These are phyloP conservation scores for Usnea hakonensis DNA, from an alignment of 495 filamentous ascomycete genomes.

Conservation along the genomic window DNA sequence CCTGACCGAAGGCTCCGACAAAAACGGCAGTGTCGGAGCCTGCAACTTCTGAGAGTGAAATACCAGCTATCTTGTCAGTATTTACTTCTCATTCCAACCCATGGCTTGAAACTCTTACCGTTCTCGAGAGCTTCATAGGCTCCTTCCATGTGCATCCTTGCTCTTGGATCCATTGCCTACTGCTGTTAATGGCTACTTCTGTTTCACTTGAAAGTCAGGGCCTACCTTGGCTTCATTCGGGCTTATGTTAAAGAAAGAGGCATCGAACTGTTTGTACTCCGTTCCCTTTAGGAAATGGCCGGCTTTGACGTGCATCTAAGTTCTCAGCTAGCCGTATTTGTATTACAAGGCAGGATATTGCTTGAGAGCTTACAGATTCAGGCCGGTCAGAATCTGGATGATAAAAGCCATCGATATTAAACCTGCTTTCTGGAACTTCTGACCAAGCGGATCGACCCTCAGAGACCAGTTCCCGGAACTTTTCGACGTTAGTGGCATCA, in stretches of 20 bases:
- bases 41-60: background rate
- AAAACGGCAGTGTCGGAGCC: background rate
- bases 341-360: background rate
- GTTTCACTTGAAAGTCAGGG: background rate
- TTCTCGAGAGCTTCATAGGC: constrained; percentile 52
- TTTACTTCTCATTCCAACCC: constrained; percentile 31
- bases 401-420: constrained; percentile 22
- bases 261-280: constrained; percentile 5
- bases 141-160: constrained; percentile 46
- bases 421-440: constrained; percentile 30
- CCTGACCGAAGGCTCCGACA: background rate
- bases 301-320: constrained; percentile 5
- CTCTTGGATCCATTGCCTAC: constrained; percentile 42
- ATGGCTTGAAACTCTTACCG: background rate
- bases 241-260: constrained; percentile 14
- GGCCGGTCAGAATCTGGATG: constrained; percentile 17
- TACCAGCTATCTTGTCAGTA: background rate
- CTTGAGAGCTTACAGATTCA: constrained; percentile 16
- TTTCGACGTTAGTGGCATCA: constrained; percentile 28
- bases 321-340: background rate
- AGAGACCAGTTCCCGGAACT: constrained; percentile 36
- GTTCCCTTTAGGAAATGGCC: constrained; percentile 10
- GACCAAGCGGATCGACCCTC: constrained; percentile 29
- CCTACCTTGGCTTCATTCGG: constrained; percentile 10
- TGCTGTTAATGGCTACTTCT: background rate